phyloP scores from a whole-genome alignment of 306 rosid genomes.

The Heteromeles arbutifolia region DNA sequence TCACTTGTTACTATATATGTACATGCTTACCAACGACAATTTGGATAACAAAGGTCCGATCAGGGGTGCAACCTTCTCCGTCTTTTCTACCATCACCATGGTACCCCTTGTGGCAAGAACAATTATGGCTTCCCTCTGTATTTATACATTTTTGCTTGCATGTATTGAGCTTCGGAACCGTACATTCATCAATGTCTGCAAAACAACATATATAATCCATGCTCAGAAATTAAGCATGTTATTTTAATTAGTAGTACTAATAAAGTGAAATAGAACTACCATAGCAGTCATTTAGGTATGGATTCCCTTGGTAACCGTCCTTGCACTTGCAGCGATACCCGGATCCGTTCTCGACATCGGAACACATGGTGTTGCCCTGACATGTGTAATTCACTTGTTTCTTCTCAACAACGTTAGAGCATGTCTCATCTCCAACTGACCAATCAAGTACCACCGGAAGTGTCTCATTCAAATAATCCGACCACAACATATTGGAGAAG shows the following conservation, averaged over 20 bases:
- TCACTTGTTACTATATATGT: too few relatives aligned
- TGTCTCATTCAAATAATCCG: too few relatives aligned
- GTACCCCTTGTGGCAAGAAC: neutral
- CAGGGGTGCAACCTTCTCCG: slow-evolving; percentile 7
- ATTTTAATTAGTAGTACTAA: too few relatives aligned
- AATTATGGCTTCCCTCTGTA: neutral
- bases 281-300: slow-evolving; percentile 34
- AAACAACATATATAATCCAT: neutral
- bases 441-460: slow-evolving; percentile 34
- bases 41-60: neutral
- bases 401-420: slow-evolving; percentile 4
- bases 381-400: slow-evolving; percentile 4
- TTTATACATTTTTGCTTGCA: slow-evolving; percentile 4
- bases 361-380: neutral
- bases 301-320: slow-evolving; percentile 32
- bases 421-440: slow-evolving; percentile 14
- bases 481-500: too few relatives aligned
- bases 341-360: neutral
- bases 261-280: slow-evolving; percentile 4
- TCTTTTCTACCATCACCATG: neutral
- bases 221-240: neutral
- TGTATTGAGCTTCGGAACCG: neutral
- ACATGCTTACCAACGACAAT: neutral
- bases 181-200: slow-evolving; percentile 14
- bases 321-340: slow-evolving; percentile 37